Conservation (phyloP, 1,139 yeast species). For the Pichia sp. region DNA sequence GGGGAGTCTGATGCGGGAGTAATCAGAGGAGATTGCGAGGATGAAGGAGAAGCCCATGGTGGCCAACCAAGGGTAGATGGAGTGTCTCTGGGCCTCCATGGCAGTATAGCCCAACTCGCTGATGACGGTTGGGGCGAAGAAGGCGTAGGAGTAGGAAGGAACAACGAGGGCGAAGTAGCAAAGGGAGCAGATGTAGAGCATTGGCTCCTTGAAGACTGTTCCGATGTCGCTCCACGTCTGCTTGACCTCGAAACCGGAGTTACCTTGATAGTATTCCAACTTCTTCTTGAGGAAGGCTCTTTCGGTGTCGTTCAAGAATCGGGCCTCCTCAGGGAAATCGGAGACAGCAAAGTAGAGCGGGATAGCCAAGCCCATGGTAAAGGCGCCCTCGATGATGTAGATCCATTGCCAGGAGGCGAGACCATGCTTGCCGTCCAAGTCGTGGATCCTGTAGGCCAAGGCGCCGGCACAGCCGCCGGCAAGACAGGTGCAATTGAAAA, state of each 20-base stretch:
- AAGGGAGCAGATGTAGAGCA: conserved; percentile 54
- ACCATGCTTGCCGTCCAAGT: conserved; percentile 47
- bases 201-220: conserved; percentile 46
- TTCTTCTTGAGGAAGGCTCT: conserved; percentile 48
- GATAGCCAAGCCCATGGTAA: conserved; percentile 61
- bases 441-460: conserved; percentile 58
- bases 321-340: conserved; percentile 64
- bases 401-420: conserved; percentile 68
- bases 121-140: conserved; percentile 64
- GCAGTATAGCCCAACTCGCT: conserved; percentile 56
- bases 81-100: conserved; percentile 59
- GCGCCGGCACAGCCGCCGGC: conserved; percentile 86
- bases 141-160: conserved; percentile 70
- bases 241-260: conserved; percentile 52
- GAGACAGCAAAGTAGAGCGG: conserved; percentile 62
- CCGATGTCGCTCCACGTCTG: conserved; percentile 40
- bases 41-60: conserved; percentile 55
- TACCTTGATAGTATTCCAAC: conserved; percentile 49
- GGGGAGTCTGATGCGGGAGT: conserved; percentile 42
- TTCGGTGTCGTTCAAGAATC: conserved; percentile 48
- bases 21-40: conserved; percentile 47
- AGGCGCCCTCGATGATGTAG: conserved; percentile 67
- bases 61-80: conserved; percentile 72
- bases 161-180: conserved; percentile 60
- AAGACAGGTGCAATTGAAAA: conserved; percentile 65